phyloP scores from a whole-genome alignment of 2,329 filamentous ascomycete genomes.

The Fusarium praegraminearum region DNA sequence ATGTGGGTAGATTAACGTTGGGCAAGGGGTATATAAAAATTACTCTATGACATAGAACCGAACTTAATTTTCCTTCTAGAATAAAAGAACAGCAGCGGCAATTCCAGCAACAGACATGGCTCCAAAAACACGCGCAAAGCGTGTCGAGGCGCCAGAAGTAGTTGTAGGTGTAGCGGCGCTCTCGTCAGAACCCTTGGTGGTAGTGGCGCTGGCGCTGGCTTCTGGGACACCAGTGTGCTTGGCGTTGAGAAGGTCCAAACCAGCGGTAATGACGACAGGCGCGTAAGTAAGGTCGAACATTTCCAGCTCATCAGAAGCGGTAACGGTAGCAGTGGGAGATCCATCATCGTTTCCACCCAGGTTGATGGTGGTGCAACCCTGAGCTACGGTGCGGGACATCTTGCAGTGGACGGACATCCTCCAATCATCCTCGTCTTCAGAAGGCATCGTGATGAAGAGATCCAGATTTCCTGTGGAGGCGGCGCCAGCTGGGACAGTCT shows the following conservation, averaged over 20 bases:
- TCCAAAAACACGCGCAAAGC: slow-evolving; percentile 8
- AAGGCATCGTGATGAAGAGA: slow-evolving; percentile 14
- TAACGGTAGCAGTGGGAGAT: background rate
- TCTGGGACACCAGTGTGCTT: slow-evolving; percentile 13
- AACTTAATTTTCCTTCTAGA: background rate
- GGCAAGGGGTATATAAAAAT: background rate
- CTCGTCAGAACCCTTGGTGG: background rate
- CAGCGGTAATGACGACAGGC: slow-evolving; percentile 14
- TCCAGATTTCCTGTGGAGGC: slow-evolving; percentile 20
- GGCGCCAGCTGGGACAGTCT: slow-evolving; percentile 12
- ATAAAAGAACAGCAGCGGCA: slow-evolving; percentile 1
- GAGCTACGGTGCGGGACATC: slow-evolving; percentile 9
- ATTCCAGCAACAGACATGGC: slow-evolving; percentile 6
- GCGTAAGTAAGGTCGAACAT: background rate
- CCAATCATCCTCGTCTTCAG: slow-evolving; percentile 1
- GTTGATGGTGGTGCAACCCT: slow-evolving; percentile 12
- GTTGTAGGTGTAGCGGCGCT: background rate
- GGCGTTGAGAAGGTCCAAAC: slow-evolving; percentile 16
- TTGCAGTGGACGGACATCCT: slow-evolving; percentile 18
- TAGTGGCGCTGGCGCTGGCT: background rate
- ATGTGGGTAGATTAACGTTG: background rate
- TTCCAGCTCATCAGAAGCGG: background rate
- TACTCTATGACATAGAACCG: rapidly evolving
- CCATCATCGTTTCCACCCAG: slow-evolving; percentile 18
- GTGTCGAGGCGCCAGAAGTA: slow-evolving; percentile 5